Base-by-base conservation (phyloP, 2,329 filamentous ascomycete genomes). In the Monosporascus ibericus region DNA sequence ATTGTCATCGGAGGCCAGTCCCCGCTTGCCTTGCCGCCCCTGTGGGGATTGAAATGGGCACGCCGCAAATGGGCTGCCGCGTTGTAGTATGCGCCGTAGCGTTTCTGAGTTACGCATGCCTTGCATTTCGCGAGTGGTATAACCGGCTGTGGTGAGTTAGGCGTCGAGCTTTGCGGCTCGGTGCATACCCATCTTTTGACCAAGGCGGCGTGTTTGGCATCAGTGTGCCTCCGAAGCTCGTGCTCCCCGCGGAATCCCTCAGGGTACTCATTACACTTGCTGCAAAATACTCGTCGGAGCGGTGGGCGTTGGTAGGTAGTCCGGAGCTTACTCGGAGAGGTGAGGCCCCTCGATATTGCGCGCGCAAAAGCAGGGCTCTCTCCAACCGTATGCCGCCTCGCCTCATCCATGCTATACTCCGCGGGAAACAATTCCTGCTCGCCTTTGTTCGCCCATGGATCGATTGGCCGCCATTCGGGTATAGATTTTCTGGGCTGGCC, bases 161-260 rank as follows among this genome's bases (percentile, higher is more conserved):
- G 55, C 44, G 67, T 59, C 47, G 68, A 57, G 39, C 58, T 68
- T 17, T 73, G 70, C 25, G 78, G 78, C 56, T 81, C 78, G 30
- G 72, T 75, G 65, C 79, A 82, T 18, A 82, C 74, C 77, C 78
- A 82, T 61, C 77, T 70, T 63, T 78, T 79, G 27, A 80, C 77
- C 37, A 79, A 62, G 9, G 77, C 72, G 3, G 79, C 77, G 58
- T 82, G 79, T 54, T 81, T 81, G 5, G 79, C 78, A 54, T 82
- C 78, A 18, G 72, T 75, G 66, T 92, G 88, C 52, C 88, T 79
- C 51, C 86, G 78, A 48, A 91, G 76, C 68, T 96, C 92, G 68
- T 96, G 92, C 52, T 95, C 90, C 53, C 92, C 92, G 46, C 92
- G 86, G 68, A 96, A 96, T 5, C 92, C 91, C 55, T 91, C 86